Conservation (phyloP, 257 asterid species). For the Solanum peruvianum region DNA sequence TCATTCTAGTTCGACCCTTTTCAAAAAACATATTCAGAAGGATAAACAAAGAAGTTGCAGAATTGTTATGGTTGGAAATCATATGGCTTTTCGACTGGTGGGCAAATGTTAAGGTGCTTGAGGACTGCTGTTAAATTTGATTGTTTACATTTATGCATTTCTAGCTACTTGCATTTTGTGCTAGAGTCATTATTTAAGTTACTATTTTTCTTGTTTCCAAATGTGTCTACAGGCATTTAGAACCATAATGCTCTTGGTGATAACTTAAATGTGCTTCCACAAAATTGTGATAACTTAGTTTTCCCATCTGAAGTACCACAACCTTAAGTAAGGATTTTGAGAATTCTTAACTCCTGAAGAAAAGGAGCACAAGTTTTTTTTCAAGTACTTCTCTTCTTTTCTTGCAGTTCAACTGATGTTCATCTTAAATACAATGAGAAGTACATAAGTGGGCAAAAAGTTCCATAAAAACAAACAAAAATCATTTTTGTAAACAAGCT, state of each 20-base stretch:
- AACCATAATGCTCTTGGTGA: background rate
- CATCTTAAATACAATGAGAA: background rate
- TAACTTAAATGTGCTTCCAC: background rate
- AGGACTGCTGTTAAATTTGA: background rate
- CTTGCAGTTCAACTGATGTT: background rate
- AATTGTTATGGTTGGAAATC: constrained; percentile 65
- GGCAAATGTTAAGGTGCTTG: constrained; percentile 72
- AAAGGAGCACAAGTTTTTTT: background rate
- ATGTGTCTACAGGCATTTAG: background rate
- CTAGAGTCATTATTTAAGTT: background rate
- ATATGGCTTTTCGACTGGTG: constrained; percentile 97
- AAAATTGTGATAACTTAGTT: background rate
- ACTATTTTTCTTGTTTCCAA: background rate
- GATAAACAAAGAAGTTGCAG: constrained; percentile 51
- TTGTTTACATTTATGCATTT: background rate
- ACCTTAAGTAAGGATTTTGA: background rate
- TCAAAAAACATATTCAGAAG: constrained; percentile 48
- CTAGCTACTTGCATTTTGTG: background rate
- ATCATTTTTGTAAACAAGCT: background rate
- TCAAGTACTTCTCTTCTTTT: background rate
- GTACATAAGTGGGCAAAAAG: background rate
- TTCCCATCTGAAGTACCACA: background rate
- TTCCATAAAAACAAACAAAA: background rate
- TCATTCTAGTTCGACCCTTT: constrained; percentile 54
- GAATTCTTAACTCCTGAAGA: background rate